Conservation (phyloP, 192 early-diverging fungal genomes). For the Backusella parvicylindrica region DNA sequence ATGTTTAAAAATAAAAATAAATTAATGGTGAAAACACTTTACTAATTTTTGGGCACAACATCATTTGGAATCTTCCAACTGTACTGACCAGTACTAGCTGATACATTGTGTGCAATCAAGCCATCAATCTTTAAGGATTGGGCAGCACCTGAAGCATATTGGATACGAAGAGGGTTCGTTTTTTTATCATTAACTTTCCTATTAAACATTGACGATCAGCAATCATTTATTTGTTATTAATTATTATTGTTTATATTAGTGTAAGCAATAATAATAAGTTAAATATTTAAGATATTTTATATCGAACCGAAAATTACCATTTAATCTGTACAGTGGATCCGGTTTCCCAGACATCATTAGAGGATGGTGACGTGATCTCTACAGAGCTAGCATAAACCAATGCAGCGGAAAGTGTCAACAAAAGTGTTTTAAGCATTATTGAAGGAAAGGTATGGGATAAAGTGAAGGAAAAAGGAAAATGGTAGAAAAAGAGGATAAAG, state of each 20-base stretch:
- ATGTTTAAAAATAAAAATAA: not conserved
- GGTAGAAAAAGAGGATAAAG: not conserved
- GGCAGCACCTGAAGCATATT: constrained; percentile 1
- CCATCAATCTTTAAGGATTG: not conserved
- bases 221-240: not conserved
- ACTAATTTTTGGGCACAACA: constrained; percentile 13
- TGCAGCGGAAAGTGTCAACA: not conserved
- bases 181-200: not conserved
- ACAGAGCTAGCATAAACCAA: constrained; percentile 1
- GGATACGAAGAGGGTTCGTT: not conserved
- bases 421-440: not conserved
- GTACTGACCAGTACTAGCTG: not conserved
- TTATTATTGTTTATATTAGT: not conserved
- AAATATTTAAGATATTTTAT: constrained; percentile 2
- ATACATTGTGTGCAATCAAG: constrained; percentile 4
- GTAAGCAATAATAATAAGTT: not conserved
- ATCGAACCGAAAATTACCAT: constrained; percentile 7
- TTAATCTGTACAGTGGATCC: constrained; percentile 13
- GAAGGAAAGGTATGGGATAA: not conserved
- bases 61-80: not conserved
- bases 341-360: not conserved
- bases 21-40: not conserved
- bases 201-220: not conserved
- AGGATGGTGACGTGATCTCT: not conserved
- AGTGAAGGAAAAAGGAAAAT: not conserved